Conservation (phyloP, 176 grass and related monocot species). For the Triticum aestivum region IWGSC_CS_RefSeq_v2.1 NC_057796.1:15051285-15051784, state of each 20-base stretch:
- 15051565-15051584: neutral
- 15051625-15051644: neutral
- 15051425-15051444: neutral
- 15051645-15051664: neutral
- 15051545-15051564: neutral
- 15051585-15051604: neutral
- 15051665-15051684: slow-evolving; percentile 6
- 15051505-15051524: neutral
- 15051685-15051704: neutral
- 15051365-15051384: neutral
- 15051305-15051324: neutral
- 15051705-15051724: neutral
- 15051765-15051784: neutral
- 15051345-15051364: neutral
- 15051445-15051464: neutral
- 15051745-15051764: neutral
- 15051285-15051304: slow-evolving; percentile 5
- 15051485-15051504: neutral
- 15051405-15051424: neutral
- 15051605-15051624: neutral
- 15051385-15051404: neutral
- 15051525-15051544: neutral
- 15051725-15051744: slow-evolving; percentile 1
- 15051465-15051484: neutral
- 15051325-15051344: neutral